Base-by-base conservation (phyloP, 176 grass and related monocot genomes). In the Echinochloa phyllopogon region DNA sequence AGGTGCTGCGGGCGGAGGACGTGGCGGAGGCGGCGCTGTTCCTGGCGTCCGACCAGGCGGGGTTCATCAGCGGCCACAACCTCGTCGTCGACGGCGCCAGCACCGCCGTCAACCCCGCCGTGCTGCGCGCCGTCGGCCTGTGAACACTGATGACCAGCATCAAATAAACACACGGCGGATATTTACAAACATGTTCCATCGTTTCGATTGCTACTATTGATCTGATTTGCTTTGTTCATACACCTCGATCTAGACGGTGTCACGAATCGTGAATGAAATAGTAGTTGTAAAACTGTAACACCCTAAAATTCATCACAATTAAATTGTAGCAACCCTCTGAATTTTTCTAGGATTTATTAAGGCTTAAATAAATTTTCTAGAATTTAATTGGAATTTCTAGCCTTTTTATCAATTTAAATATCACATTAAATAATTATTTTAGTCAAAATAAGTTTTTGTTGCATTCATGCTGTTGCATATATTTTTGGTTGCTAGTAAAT, bases 31-130 rank as follows among this genome's bases (percentile, higher is more conserved):
- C 95, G 0, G 91, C 91, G 14, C 75, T 98, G 1, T 98, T 93
- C 82, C 75, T 98, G 10, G 93, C 95, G 0, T 94, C 92, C 14
- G 88, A 98, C 69, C 86, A 98, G 82, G 91, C 87, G 0, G 90
- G 36, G 18, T 91, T 89, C 86, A 76, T 98, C 27, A 91, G 86
- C 50, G 92, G 92, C 0, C 95, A 94, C 55, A 94, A 98, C 85
- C 79, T 98, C 52, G 77, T 93, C 40, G 78, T 97, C 62, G 92
- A 97, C 69, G 95, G 95, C 58, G 94, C 85, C 51, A 80, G 52
- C 57, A 92, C 92, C 55, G 79, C 68, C 15, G 80, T 90, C 77
- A 94, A 92, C 85, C 39, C 71, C 60, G 80, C 38, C 82, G 61
- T 82, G 59, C 56, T 87, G 38, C 76, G 58, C 6, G 0, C 49